These are phyloP conservation scores for Cryptosporidium muris DNA, from an alignment of 169 alveolate genomes.

Conservation along the genomic window DNA sequence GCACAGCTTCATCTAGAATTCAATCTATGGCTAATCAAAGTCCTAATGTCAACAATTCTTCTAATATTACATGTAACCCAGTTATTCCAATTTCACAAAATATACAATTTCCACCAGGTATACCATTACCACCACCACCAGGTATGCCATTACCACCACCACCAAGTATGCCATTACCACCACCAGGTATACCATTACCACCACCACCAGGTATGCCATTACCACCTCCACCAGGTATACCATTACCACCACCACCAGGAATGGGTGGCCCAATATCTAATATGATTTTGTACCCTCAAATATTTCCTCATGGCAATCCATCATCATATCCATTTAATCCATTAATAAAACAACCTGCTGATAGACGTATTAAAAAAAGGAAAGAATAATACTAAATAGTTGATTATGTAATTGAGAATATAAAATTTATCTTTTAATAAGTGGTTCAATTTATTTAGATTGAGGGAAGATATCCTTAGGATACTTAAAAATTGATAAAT, in stretches of 20 bases:
- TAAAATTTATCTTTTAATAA: too few species aligned
- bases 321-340: too few species aligned
- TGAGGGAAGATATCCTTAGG: too few species aligned
- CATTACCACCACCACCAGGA: background rate
- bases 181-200: constrained; percentile 9
- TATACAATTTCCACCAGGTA: background rate
- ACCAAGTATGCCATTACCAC: background rate
- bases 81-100: background rate
- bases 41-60: background rate
- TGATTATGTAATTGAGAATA: too few species aligned
- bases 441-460: too few species aligned
- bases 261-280: background rate
- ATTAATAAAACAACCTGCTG: too few species aligned
- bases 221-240: background rate
- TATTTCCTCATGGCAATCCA: background rate
- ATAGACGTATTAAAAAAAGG: too few species aligned
- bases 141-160: background rate
- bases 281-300: constrained; percentile 8
- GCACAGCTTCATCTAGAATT: background rate
- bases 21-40: background rate
- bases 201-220: background rate
- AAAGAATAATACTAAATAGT: too few species aligned
- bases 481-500: too few species aligned
- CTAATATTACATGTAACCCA: background rate
- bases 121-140: background rate